A percentile compares a stretch with the other conserved stretches of the same genome.
phyloP scores from a whole-genome alignment of 768 basidiomycete genomes.

The Termitomyces sp. region DNA sequence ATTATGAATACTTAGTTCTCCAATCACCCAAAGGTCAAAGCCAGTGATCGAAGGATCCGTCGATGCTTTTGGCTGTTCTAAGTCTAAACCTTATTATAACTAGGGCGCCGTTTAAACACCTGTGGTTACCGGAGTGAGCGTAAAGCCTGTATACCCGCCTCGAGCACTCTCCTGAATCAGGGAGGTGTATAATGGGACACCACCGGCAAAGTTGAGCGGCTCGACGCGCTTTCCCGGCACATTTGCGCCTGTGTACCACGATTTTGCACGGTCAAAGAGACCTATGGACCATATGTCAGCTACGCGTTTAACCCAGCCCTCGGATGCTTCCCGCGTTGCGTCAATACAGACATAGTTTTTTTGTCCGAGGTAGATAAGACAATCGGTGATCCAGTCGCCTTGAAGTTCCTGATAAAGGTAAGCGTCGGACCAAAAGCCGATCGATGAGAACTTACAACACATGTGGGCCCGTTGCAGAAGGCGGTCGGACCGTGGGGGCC shows the following conservation, averaged over 20 bases:
- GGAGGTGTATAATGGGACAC: constrained; percentile 14
- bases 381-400: constrained; percentile 20
- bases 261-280: constrained; percentile 16
- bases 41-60: neutral
- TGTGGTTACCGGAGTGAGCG: neutral
- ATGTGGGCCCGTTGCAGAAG: constrained; percentile 20
- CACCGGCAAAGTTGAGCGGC: constrained; percentile 19
- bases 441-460: constrained; percentile 10
- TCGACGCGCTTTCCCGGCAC: constrained; percentile 19
- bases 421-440: neutral
- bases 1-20: neutral
- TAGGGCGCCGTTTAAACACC: neutral
- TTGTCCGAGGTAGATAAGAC: constrained; percentile 12
- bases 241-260: constrained; percentile 22
- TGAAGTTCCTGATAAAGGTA: constrained; percentile 17
- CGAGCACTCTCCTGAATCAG: constrained; percentile 15
- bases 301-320: constrained; percentile 10
- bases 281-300: constrained; percentile 6
- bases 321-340: constrained; percentile 10
- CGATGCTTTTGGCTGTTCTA: neutral
- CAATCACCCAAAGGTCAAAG: neutral
- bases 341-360: constrained; percentile 4
- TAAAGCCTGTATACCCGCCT: constrained; percentile 15
- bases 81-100: neutral
- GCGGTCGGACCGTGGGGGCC: constrained; percentile 22